A percentile compares a stretch with the other conserved stretches of the same genome.
Conservation (phyloP, 495 filamentous ascomycete species). For the Penicillium riverlandense region DNA sequence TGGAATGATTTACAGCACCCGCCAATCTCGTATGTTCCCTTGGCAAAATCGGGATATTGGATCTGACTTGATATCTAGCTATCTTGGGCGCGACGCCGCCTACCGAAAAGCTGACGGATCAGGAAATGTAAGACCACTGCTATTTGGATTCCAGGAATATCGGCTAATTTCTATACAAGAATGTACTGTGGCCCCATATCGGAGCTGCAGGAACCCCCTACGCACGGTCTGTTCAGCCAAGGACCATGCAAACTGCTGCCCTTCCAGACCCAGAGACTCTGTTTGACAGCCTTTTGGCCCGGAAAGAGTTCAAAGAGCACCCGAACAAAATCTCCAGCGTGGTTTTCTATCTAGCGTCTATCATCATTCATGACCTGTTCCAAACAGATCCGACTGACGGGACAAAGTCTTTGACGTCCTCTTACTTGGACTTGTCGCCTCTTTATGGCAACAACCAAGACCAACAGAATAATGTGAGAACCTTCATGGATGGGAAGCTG, state of each 20-base stretch:
- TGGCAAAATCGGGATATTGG: slow-evolving; percentile 7
- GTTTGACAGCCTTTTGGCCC: slow-evolving; percentile 48
- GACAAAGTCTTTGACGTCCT: slow-evolving; percentile 30
- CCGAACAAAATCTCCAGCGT: slow-evolving; percentile 52
- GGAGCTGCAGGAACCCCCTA: slow-evolving; percentile 51
- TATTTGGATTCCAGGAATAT: slow-evolving; percentile 52
- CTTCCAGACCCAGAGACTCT: slow-evolving; percentile 46
- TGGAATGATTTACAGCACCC: slow-evolving; percentile 55
- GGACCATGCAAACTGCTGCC: slow-evolving; percentile 43
- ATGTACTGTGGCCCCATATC: slow-evolving; percentile 46
- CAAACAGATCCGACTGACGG: no score
- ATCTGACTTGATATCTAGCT: slow-evolving; percentile 29
- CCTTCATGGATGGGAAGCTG: slow-evolving; percentile 48
- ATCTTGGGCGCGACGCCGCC: slow-evolving; percentile 43
- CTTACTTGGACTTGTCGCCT: slow-evolving; percentile 52
- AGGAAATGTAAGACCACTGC: slow-evolving; percentile 42
- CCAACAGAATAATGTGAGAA: slow-evolving; percentile 49
- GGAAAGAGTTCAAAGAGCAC: slow-evolving; percentile 45
- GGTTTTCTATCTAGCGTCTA: slow-evolving; percentile 51
- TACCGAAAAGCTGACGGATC: slow-evolving; percentile 68
- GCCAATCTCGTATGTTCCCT: slow-evolving; percentile 39
- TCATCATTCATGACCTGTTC: slow-evolving; percentile 45
- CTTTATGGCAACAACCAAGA: slow-evolving; percentile 51
- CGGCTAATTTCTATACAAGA: slow-evolving; percentile 62
- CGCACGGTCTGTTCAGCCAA: slow-evolving; percentile 43